Conservation (phyloP, 352 stramenopile genomes). For the Pythium aristosporum region DNA sequence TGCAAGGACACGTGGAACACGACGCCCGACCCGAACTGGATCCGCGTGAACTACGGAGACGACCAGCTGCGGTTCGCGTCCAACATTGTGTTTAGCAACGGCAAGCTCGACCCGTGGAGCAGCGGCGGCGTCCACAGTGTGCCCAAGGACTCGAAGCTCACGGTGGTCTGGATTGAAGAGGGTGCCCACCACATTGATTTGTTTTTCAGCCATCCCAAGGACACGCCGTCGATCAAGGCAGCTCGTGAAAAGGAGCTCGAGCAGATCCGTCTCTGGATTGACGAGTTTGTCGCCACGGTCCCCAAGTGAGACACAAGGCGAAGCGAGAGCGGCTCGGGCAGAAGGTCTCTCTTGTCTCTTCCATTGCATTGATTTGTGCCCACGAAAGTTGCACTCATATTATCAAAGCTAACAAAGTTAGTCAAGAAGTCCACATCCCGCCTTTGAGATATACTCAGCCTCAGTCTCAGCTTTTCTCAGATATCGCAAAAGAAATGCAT, state of each 20-base stretch:
- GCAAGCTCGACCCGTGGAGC: conserved; percentile 92
- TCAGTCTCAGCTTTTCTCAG: conserved; percentile 4
- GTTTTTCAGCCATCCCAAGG: conserved; percentile 89
- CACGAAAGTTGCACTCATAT: not conserved
- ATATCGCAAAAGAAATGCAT: not conserved
- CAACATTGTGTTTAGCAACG: conserved; percentile 97
- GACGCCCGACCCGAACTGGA: conserved; percentile 71
- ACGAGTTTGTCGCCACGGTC: conserved; percentile 45
- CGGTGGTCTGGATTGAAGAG: conserved; percentile 70
- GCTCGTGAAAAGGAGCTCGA: conserved; percentile 78
- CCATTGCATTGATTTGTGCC: not conserved
- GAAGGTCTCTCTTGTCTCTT: not conserved
- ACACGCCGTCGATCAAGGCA: conserved; percentile 74
- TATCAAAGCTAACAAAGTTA: not conserved
- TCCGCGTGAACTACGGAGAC: conserved; percentile 78
- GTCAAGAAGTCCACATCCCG: too few species aligned
- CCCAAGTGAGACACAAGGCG: conserved; percentile 1
- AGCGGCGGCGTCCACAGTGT: conserved; percentile 79
- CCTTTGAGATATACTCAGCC: not conserved
- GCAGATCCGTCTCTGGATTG: conserved; percentile 84
- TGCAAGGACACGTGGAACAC: conserved; percentile 69
- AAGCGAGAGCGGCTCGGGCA: not conserved
- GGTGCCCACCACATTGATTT: conserved; percentile 91
- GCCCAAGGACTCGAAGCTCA: conserved; percentile 52
- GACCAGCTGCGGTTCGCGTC: conserved; percentile 55